These are phyloP conservation scores for Xylaria sp. DNA, from an alignment of 495 filamentous ascomycete genomes.

Conservation along the genomic window DNA sequence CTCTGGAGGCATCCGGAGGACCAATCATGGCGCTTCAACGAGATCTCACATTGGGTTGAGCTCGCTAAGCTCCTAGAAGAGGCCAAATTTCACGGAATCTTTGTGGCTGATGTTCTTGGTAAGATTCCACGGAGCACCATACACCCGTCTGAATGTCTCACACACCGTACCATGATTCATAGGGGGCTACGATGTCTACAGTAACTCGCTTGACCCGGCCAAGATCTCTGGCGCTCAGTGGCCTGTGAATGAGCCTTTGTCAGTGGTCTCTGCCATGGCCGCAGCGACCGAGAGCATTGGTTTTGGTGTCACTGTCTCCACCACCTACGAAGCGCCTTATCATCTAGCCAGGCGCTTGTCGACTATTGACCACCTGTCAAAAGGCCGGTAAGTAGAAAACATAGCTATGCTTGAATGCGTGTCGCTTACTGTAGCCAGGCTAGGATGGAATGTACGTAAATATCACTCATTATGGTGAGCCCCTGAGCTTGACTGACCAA, in stretches of 20 bases:
- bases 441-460: constrained; percentile 64
- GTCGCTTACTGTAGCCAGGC: constrained; percentile 31
- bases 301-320: constrained; percentile 69
- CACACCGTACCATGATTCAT: background rate
- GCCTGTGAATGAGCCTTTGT: constrained; percentile 64
- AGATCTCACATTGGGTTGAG: constrained; percentile 62
- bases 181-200: constrained; percentile 72
- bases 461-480: constrained; percentile 6
- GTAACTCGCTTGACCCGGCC: constrained; percentile 62
- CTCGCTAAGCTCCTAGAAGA: constrained; percentile 63
- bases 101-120: constrained; percentile 64
- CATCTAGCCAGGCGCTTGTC: constrained; percentile 69
- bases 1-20: constrained; percentile 66
- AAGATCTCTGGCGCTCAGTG: constrained; percentile 69
- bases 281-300: constrained; percentile 66
- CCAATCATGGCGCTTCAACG: constrained; percentile 59
- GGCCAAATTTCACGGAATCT: constrained; percentile 68
- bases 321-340: constrained; percentile 74
- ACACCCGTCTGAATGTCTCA: constrained; percentile 15
- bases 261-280: constrained; percentile 56
- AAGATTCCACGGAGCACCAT: constrained; percentile 18
- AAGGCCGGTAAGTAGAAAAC: constrained; percentile 55
- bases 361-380: constrained; percentile 71
- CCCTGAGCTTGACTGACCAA: constrained; percentile 25
- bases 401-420: constrained; percentile 7